Conservation (phyloP, 2,329 filamentous ascomycete genomes). For the Paraconiothyrium sp. region DNA sequence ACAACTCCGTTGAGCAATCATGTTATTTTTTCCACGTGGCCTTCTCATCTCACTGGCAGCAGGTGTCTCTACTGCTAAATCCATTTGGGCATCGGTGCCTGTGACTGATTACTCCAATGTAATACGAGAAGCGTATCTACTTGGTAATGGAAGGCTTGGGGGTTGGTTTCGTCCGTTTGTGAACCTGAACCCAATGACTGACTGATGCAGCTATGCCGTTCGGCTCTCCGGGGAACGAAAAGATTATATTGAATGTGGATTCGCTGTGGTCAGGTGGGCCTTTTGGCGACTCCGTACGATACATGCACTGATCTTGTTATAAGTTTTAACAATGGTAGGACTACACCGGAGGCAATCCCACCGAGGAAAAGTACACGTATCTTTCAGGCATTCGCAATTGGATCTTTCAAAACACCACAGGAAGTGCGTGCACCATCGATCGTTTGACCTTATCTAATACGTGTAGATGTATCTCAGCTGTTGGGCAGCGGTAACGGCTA, state of each 20-base stretch:
- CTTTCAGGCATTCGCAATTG: not conserved
- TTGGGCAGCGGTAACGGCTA: constrained; percentile 53
- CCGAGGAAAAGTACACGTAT: not conserved
- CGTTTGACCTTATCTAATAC: not conserved
- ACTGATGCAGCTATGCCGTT: not conserved
- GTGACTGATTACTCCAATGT: not conserved
- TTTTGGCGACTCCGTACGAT: not conserved
- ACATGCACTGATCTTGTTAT: not conserved
- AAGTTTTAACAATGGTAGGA: not conserved
- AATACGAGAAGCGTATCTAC: not conserved
- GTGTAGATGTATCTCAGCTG: constrained; percentile 26
- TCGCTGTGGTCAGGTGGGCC: not conserved
- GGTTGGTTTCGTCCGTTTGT: not conserved
- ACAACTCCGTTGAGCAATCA: not conserved
- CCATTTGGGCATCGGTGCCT: not conserved
- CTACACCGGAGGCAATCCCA: not conserved
- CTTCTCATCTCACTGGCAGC: not conserved
- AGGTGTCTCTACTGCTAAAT: not conserved
- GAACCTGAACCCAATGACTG: not conserved
- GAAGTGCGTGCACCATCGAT: not conserved
- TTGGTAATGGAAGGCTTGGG: not conserved
- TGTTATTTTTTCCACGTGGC: not conserved
- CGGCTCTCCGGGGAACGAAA: not conserved
- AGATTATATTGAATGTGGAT: not conserved
- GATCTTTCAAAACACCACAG: not conserved